Percentiles rank a stretch among this genome's conserved stretches.
phyloP scores from a whole-genome alignment of 495 filamentous ascomycete genomes.

The Xylaria nigripes region DNA sequence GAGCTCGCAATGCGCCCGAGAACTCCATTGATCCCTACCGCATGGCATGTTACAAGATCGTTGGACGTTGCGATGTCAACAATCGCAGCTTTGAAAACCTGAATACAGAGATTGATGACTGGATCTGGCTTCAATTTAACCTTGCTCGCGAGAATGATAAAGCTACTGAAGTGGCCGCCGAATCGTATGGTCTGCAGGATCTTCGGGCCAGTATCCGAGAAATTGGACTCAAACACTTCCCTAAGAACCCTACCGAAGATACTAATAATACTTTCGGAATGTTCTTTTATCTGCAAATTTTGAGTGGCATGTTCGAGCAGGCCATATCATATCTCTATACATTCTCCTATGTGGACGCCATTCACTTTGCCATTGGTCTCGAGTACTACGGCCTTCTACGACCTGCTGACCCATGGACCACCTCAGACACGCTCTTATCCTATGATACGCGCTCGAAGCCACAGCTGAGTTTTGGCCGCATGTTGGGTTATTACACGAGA shows the following conservation, averaged over 20 bases:
- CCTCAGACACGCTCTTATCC: constrained; percentile 65
- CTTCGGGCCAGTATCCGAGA: constrained; percentile 76
- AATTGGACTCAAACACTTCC: constrained; percentile 84
- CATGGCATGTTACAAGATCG: constrained; percentile 95
- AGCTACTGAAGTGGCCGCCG: constrained; percentile 72
- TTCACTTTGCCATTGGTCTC: constrained; percentile 88
- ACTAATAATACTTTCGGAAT: constrained; percentile 71
- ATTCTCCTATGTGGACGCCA: constrained; percentile 81
- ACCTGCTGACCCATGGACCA: constrained; percentile 61
- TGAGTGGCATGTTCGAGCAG: constrained; percentile 92
- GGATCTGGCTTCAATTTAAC: constrained; percentile 94
- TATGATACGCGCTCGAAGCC: constrained; percentile 62
- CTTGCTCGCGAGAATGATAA: constrained; percentile 82
- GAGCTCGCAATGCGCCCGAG: constrained; percentile 72
- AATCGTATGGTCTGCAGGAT: constrained; percentile 81
- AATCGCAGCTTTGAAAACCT: constrained; percentile 74
- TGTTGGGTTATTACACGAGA: constrained; percentile 90
- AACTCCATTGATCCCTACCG: constrained; percentile 88
- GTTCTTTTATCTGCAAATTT: constrained; percentile 83
- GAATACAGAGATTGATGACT: constrained; percentile 78
- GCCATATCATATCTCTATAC: constrained; percentile 83
- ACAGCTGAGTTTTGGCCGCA: constrained; percentile 87
- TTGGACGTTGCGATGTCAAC: constrained; percentile 84
- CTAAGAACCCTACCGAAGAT: constrained; percentile 55
- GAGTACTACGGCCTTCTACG: constrained; percentile 87